Conservation (phyloP, 192 early-diverging fungal genomes). For the Powellomyces hirtus region DNA sequence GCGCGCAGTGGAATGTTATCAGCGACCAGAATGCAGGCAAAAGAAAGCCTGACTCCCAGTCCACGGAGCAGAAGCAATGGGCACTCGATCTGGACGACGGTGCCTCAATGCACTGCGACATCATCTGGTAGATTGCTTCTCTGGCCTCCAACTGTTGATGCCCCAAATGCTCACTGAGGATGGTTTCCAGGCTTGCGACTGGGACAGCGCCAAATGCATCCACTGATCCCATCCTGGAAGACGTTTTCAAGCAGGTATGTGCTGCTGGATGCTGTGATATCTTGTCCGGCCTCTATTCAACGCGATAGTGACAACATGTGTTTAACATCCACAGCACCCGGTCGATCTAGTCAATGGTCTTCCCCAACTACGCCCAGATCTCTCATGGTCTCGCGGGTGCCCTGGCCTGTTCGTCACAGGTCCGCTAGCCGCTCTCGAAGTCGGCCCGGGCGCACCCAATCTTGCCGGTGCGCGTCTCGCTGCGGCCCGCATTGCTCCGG, state of each 20-base stretch:
- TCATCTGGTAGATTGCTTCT: no score
- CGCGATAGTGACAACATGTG: no score
- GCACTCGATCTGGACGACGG: no score
- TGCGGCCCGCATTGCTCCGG: neutral
- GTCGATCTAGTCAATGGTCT: neutral
- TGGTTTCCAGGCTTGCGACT: neutral
- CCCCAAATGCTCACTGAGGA: no score
- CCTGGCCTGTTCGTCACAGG: neutral
- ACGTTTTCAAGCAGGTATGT: neutral
- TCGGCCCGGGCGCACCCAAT: neutral
- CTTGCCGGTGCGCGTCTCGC: neutral
- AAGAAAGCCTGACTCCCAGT: no score
- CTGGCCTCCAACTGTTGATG: no score
- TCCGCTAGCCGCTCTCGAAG: neutral
- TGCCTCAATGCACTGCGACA: no score
- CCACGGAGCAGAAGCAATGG: no score
- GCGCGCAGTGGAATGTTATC: neutral
- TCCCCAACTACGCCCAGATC: neutral
- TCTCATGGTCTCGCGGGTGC: neutral
- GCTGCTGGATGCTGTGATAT: no score
- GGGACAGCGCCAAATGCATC: neutral
- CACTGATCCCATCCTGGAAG: neutral
- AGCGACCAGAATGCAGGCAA: neutral
- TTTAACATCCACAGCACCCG: constrained; percentile 1
- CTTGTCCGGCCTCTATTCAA: no score